These are phyloP conservation scores for Simplicillium sp. DNA, from an alignment of 2,329 filamentous ascomycete genomes.

Conservation along the genomic window DNA sequence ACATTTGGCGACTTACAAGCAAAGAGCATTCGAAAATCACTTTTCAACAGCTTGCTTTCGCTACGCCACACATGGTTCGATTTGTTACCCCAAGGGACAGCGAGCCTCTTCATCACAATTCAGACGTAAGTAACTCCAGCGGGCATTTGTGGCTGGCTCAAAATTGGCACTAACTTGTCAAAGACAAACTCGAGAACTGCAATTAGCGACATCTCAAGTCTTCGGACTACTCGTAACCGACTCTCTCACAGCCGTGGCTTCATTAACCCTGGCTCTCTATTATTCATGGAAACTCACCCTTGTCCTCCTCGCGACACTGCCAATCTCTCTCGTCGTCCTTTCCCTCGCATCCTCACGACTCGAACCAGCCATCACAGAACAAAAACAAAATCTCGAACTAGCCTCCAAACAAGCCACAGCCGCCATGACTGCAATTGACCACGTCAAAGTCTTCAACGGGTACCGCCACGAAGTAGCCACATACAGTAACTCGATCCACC, in stretches of 20 bases:
- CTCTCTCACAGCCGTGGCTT: slow-evolving; percentile 52
- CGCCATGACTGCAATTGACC: slow-evolving; percentile 66
- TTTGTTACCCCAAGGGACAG: slow-evolving; percentile 57
- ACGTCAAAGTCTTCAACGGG: slow-evolving; percentile 80
- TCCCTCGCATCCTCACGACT: slow-evolving; percentile 50
- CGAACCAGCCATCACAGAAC: slow-evolving; percentile 55
- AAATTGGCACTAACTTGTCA: neutral
- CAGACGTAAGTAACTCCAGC: slow-evolving; percentile 59
- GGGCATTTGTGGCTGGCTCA: neutral
- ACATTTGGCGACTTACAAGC: slow-evolving; percentile 76
- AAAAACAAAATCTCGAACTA: slow-evolving; percentile 56
- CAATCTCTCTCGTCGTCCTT: slow-evolving; percentile 54
- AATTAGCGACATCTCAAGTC: slow-evolving; percentile 69
- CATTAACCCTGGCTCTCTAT: slow-evolving; percentile 63
- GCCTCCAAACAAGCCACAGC: slow-evolving; percentile 65
- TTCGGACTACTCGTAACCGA: slow-evolving; percentile 62
- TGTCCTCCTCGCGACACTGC: slow-evolving; percentile 64
- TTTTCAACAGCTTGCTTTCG: slow-evolving; percentile 61
- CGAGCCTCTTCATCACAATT: slow-evolving; percentile 59
- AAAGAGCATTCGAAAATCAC: slow-evolving; percentile 46
- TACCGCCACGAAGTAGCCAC: slow-evolving; percentile 58
- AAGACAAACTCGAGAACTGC: slow-evolving; percentile 75
- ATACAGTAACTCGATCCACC: slow-evolving; percentile 49
- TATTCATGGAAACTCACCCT: slow-evolving; percentile 80
- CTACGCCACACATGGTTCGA: slow-evolving; percentile 83